Percentiles rank a stretch among this genome's conserved stretches.
phyloP scores from a whole-genome alignment of 352 stramenopile species.

The Saprolegnia parasitica region DNA sequence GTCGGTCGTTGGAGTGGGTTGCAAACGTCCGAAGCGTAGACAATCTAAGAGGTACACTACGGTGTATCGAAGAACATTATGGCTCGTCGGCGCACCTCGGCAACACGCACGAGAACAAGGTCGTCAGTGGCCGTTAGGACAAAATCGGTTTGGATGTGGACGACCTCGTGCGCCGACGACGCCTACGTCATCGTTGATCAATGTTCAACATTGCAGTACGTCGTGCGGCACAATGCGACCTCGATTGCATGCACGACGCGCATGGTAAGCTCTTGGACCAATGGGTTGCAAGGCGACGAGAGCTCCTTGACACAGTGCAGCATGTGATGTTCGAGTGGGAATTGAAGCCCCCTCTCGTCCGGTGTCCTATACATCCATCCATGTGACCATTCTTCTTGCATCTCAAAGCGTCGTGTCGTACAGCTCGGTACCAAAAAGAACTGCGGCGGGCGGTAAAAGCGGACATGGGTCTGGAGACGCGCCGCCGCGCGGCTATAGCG shows the following conservation, averaged over 20 bases:
- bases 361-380: no score
- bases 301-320: constrained; percentile 14
- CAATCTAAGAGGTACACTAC: constrained; percentile 10
- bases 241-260: constrained; percentile 17
- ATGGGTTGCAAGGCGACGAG: constrained; percentile 10
- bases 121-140: constrained; percentile 2
- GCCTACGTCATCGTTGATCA: not conserved
- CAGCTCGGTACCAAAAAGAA: constrained; percentile 20
- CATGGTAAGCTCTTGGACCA: not conserved
- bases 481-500: not conserved
- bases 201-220: no score
- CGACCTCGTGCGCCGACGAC: not conserved
- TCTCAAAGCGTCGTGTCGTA: not conserved
- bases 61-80: not conserved
- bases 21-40: constrained; percentile 11
- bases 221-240: not conserved
- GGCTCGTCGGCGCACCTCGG: not conserved
- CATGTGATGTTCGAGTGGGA: constrained; percentile 18
- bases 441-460: constrained; percentile 16
- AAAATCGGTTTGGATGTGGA: constrained; percentile 23
- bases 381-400: constrained; percentile 2
- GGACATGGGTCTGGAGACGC: not conserved
- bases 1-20: not conserved
- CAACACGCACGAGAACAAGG: constrained; percentile 19
- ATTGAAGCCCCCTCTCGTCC: not conserved